Percentiles rank a stretch among this genome's conserved stretches.
phyloP scores from a whole-genome alignment of 768 basidiomycete genomes.

The Kwoniella pini region DNA sequence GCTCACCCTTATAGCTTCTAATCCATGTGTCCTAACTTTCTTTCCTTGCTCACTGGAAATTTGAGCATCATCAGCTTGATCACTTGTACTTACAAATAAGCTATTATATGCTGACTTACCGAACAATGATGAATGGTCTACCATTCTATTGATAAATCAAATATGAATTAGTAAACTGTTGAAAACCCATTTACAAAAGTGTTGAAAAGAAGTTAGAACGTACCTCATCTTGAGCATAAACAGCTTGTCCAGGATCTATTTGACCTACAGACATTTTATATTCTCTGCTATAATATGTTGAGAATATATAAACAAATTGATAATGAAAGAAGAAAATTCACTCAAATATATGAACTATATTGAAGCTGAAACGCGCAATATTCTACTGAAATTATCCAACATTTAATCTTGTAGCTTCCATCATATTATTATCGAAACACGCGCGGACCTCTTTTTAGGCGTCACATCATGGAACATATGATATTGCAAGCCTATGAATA shows the following conservation, averaged over 20 bases:
- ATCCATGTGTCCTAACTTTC: constrained; percentile 88
- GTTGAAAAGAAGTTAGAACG: constrained; percentile 1
- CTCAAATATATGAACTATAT: no score
- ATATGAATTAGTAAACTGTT: no score
- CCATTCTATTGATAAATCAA: constrained; percentile 65
- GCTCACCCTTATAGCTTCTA: constrained; percentile 89
- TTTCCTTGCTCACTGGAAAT: constrained; percentile 73
- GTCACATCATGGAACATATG: no score
- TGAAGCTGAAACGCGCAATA: no score
- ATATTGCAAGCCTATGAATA: no score
- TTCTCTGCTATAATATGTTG: neutral
- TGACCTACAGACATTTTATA: constrained; percentile 46
- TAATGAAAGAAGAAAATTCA: no score
- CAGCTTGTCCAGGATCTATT: constrained; percentile 55
- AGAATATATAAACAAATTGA: neutral
- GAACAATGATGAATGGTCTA: constrained; percentile 93
- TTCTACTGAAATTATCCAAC: no score
- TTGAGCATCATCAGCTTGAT: constrained; percentile 6
- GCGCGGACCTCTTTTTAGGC: no score
- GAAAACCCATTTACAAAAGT: neutral
- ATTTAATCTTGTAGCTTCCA: no score
- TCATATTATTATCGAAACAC: no score
- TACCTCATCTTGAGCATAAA: constrained; percentile 56
- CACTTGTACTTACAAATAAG: neutral
- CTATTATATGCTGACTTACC: constrained; percentile 25